Percentiles rank a stretch among this genome's conserved stretches.
Conservation (phyloP, 805 yeast genomes). For the Pichia occidentalis region DNA sequence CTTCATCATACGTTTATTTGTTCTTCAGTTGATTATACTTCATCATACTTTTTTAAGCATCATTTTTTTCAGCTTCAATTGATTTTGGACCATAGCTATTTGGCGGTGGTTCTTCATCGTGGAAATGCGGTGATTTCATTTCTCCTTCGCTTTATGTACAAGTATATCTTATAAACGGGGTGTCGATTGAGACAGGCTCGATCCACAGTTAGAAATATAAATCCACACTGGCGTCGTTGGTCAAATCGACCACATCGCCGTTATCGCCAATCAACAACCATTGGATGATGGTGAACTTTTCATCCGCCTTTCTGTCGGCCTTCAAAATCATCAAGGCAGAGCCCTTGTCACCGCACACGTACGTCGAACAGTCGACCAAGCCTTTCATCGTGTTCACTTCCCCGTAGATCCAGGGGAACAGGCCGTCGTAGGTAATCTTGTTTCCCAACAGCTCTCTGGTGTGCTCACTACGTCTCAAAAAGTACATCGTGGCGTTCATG, state of each 20-base stretch:
- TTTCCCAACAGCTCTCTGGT: conserved; percentile 65
- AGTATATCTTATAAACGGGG: background rate
- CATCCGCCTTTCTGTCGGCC: conserved; percentile 54
- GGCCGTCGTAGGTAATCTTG: conserved; percentile 63
- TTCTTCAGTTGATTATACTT: too few species aligned
- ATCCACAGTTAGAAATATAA: conserved; percentile 10
- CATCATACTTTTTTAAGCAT: background rate
- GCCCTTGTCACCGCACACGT: conserved; percentile 59
- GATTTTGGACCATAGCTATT: background rate
- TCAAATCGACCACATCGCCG: conserved; percentile 35
- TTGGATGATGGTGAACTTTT: conserved; percentile 51
- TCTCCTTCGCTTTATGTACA: conserved; percentile 1
- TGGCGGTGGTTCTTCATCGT: background rate
- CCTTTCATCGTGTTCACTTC: conserved; percentile 79
- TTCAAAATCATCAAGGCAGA: conserved; percentile 52
- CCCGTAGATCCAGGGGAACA: conserved; percentile 89
- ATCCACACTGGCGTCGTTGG: conserved; percentile 39
- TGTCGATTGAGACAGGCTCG: background rate
- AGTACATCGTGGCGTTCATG: conserved; percentile 78
- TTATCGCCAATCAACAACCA: conserved; percentile 56
- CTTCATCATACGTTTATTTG: background rate
- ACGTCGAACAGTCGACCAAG: conserved; percentile 63
- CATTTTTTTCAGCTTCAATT: background rate
- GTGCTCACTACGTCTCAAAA: conserved; percentile 64
- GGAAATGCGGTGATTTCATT: background rate